Evolutionary conservation across 1,139 yeast species (phyloP), one percentile per base, ranked within the genome.

Genomic region (Casaregolazyma suthepensis): DNA sequence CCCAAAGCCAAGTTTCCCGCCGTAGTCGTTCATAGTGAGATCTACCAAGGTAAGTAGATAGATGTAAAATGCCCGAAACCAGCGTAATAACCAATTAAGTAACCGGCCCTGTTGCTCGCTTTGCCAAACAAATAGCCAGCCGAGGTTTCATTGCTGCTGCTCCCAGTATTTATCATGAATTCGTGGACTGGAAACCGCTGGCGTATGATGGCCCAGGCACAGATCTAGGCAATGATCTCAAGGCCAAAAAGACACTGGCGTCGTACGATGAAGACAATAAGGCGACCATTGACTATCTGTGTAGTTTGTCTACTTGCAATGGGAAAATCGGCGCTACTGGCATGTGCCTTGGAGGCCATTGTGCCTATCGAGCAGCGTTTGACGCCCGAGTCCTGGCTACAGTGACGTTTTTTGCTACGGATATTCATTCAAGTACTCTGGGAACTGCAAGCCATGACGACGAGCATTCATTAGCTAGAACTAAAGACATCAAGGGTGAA

Each of bases 271-370:
- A 86, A 66, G 95, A 87, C 67, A 81, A 78, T 63, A 74, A 71
- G 49, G 71, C 86, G 57, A 76, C 88, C 23, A 75, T 86, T 61
- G 89, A 85, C 63, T 81, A 84, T 62, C 74, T 87, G 57, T 67
- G 69, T 52, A 65, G 77, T 2, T 73, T 86, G 58, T 73, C 77
- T 1, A 84, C 88, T 2, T 86, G 87, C 66, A 83, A 80, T 59
- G 93, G 93, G 46, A 79, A 76, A 57, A 78, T 85, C 59, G 95
- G 94, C 29, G 85, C 91, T 51, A 85, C 93, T 1, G 95, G 95
- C 22, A 87, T 87, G 91, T 87, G 95, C 66, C 78, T 87, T 20
- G 95, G 95, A 19, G 95, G 95, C 1, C 94, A 87, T 65, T 73
- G 86, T 63, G 93, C 95, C 1, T 85, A 80, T 69, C 76, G 95